phyloP scores from a whole-genome alignment of 176 grass and related monocot genomes.

The Puccinellia tenuiflora region DNA sequence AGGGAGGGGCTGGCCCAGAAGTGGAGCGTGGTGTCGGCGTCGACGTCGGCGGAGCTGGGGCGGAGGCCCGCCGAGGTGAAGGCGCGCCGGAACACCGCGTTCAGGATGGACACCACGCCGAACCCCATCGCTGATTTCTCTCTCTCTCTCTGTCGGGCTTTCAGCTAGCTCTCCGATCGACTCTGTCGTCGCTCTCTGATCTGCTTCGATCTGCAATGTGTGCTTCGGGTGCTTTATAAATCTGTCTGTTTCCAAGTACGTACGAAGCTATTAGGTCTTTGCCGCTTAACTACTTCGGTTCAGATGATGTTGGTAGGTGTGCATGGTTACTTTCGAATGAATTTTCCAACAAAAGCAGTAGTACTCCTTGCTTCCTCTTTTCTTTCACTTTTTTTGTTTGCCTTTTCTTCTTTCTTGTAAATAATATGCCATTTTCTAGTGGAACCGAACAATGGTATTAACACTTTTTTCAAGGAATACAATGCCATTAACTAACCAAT shows the following conservation, averaged over 20 bases:
- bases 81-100: slow-evolving; percentile 44
- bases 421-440: too few species aligned
- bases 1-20: slow-evolving; percentile 68
- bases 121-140: slow-evolving; percentile 40
- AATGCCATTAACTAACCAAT: too few species aligned
- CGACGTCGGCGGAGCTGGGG: slow-evolving; percentile 20
- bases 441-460: too few species aligned
- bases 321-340: too few species aligned
- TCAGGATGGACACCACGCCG: slow-evolving; percentile 51
- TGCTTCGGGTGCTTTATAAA: neutral
- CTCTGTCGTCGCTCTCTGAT: neutral
- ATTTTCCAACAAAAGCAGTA: too few species aligned
- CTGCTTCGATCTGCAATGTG: neutral
- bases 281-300: too few species aligned
- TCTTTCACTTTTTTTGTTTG: too few species aligned
- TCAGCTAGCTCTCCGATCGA: too few species aligned
- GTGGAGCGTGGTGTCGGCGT: slow-evolving; percentile 60
- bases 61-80: slow-evolving; percentile 63
- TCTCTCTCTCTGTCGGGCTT: neutral
- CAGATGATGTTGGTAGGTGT: too few species aligned
- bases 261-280: neutral
- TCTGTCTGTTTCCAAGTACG: neutral
- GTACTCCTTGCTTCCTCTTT: too few species aligned
- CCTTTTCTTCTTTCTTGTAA: too few species aligned
- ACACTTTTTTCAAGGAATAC: too few species aligned